A percentile compares a stretch with the other conserved stretches of the same genome.
Conservation (phyloP, 2,329 filamentous ascomycete species). For the Cylindrodendrum hubeiense region DNA sequence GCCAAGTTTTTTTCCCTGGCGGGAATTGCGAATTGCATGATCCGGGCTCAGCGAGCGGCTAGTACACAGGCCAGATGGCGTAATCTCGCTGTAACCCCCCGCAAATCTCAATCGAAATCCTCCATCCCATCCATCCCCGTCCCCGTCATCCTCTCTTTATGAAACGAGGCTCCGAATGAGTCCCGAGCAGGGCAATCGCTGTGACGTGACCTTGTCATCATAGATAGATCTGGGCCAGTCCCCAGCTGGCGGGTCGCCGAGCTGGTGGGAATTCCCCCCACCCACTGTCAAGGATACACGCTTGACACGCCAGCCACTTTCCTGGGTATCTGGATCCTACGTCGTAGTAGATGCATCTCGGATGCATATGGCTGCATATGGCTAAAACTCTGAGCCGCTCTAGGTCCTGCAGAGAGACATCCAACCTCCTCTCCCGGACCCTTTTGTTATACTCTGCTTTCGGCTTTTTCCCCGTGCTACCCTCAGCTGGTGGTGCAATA, state of each 20-base stretch:
- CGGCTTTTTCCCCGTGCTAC: neutral
- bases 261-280: slow-evolving; percentile 19
- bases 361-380: slow-evolving; percentile 6
- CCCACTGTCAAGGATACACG: slow-evolving; percentile 9
- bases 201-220: slow-evolving; percentile 14
- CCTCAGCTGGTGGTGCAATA: neutral
- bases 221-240: slow-evolving; percentile 32
- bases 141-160: slow-evolving; percentile 8
- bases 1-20: neutral
- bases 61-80: slow-evolving; percentile 6
- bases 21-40: slow-evolving; percentile 7
- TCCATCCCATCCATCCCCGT: slow-evolving; percentile 6
- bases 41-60: slow-evolving; percentile 1
- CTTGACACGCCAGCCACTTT: slow-evolving; percentile 21
- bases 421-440: neutral
- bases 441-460: neutral
- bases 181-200: slow-evolving; percentile 8
- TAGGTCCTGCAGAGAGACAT: neutral
- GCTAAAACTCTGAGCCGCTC: slow-evolving; percentile 7
- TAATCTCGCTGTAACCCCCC: slow-evolving; percentile 21
- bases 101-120: slow-evolving; percentile 14
- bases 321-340: slow-evolving; percentile 3
- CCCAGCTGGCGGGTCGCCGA: slow-evolving; percentile 32
- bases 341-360: slow-evolving; percentile 10
- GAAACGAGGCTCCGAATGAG: slow-evolving; percentile 14